A percentile compares a stretch with the other conserved stretches of the same genome.
Conservation (phyloP, 1,284 basidiomycete genomes). For the Boletus albobrunnescens region DNA sequence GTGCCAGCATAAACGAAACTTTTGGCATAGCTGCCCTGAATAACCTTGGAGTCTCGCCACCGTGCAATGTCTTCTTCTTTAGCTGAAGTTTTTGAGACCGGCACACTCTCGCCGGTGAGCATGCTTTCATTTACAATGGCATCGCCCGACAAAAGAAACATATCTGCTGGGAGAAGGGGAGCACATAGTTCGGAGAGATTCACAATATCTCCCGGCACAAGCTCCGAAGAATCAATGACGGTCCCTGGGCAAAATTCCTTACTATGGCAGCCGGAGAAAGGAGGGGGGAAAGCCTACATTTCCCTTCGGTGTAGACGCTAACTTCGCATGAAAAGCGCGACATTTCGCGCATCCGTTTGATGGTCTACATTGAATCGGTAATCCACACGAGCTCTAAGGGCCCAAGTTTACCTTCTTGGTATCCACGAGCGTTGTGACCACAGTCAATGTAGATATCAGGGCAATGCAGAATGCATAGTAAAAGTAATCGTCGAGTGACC, state of each 20-base stretch:
- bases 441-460: slow-evolving; percentile 85
- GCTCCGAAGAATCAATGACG: slow-evolving; percentile 68
- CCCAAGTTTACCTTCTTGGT: slow-evolving; percentile 70
- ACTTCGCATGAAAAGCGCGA: slow-evolving; percentile 87
- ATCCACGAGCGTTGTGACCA: slow-evolving; percentile 86
- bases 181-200: slow-evolving; percentile 81
- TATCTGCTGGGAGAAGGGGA: slow-evolving; percentile 83
- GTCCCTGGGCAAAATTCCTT: slow-evolving; percentile 51
- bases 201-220: slow-evolving; percentile 93
- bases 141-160: slow-evolving; percentile 90
- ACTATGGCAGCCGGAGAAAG: background rate
- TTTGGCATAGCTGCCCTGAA: slow-evolving; percentile 71
- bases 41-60: slow-evolving; percentile 69
- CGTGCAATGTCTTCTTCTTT: slow-evolving; percentile 66
- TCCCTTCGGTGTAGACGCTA: slow-evolving; percentile 66
- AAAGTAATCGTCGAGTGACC: slow-evolving; percentile 94
- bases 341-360: slow-evolving; percentile 95
- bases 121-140: slow-evolving; percentile 98
- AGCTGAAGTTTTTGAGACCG: slow-evolving; percentile 82
- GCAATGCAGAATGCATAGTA: slow-evolving; percentile 99
- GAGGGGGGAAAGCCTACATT: slow-evolving; percentile 54
- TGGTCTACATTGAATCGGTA: slow-evolving; percentile 55
- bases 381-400: background rate
- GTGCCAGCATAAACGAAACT: slow-evolving; percentile 93
- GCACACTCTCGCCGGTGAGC: slow-evolving; percentile 95